These are phyloP conservation scores for Bacidia gigantensis DNA, from an alignment of 495 filamentous ascomycete species.

Conservation along the genomic window DNA sequence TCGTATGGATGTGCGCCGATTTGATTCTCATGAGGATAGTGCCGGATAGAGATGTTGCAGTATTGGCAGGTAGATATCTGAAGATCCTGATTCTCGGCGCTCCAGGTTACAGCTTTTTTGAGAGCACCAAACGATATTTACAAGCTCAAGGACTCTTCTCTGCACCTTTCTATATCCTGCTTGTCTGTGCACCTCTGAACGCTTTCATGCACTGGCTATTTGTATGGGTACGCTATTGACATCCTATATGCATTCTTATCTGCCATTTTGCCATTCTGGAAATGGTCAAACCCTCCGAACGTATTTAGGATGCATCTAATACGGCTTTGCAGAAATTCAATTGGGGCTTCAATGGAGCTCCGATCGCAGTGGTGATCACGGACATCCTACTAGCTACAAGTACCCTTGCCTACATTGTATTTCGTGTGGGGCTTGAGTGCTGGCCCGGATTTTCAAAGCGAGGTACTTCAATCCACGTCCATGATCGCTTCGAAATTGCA, in stretches of 20 bases:
- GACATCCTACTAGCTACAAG: constrained; percentile 68
- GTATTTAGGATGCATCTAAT: background rate
- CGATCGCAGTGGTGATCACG: constrained; percentile 68
- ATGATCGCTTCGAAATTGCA: background rate
- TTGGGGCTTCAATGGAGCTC: constrained; percentile 73
- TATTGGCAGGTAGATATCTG: constrained; percentile 52
- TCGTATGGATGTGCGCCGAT: constrained; percentile 50
- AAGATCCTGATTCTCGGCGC: constrained; percentile 51
- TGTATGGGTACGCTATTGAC: constrained; percentile 40
- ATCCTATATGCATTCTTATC: constrained; percentile 11
- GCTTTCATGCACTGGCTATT: constrained; percentile 63
- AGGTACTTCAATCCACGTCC: background rate
- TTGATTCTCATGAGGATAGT: constrained; percentile 47
- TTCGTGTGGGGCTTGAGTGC: constrained; percentile 43
- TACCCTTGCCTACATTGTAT: constrained; percentile 56
- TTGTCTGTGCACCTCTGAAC: constrained; percentile 59
- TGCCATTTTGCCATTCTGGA: background rate
- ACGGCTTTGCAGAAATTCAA: constrained; percentile 37
- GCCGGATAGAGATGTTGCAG: constrained; percentile 48
- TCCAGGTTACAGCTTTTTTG: constrained; percentile 59
- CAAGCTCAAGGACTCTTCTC: constrained; percentile 64
- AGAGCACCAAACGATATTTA: constrained; percentile 58
- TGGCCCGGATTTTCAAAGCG: constrained; percentile 64
- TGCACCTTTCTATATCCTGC: constrained; percentile 49
- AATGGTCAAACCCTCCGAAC: too few relatives aligned